Evolutionary conservation across 306 rosid genomes (phyloP).

Genomic region (Arachis hypogaea): DNA sequence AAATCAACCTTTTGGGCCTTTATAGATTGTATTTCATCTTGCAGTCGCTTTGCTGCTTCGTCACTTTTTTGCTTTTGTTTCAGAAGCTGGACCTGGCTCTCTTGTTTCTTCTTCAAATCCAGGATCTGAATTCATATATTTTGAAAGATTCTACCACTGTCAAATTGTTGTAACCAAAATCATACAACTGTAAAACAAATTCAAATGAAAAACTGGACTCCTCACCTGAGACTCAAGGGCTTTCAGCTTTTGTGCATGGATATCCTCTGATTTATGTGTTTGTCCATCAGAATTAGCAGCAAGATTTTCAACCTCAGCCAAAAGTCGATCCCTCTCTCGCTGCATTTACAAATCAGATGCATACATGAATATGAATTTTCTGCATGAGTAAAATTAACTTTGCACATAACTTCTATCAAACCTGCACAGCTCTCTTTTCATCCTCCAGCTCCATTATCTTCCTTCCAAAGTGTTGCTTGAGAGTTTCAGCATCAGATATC

Average conservation of each 20-base stretch:
- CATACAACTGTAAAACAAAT: conserved; percentile 11
- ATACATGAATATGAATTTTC: conserved; percentile 44
- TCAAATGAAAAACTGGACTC: conserved; percentile 15
- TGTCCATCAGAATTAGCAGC: conserved; percentile 89
- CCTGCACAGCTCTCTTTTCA: conserved; percentile 92
- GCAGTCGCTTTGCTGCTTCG: conserved; percentile 91
- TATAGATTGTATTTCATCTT: conserved; percentile 95
- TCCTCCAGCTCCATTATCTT: conserved; percentile 91
- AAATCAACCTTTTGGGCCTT: conserved; percentile 90
- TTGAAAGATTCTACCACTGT: conserved; percentile 28
- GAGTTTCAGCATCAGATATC: conserved; percentile 65
- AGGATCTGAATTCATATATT: conserved; percentile 61
- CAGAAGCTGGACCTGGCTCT: conserved; percentile 90
- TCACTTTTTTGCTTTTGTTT: conserved; percentile 98
- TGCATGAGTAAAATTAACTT: conserved; percentile 27
- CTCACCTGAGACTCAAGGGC: conserved; percentile 91
- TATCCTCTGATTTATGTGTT: conserved; percentile 81
- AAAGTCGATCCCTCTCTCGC: conserved; percentile 88
- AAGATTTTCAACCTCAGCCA: conserved; percentile 92
- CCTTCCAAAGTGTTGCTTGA: conserved; percentile 96
- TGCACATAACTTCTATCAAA: conserved; percentile 41
- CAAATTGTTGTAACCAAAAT: conserved; percentile 26
- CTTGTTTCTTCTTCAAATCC: conserved; percentile 96
- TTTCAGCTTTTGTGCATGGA: conserved; percentile 84
- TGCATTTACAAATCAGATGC: conserved; percentile 50